A percentile compares a stretch with the other conserved stretches of the same genome.
Conservation (phyloP, 2,329 filamentous ascomycete genomes). For the Escovopsis sp. region DNA sequence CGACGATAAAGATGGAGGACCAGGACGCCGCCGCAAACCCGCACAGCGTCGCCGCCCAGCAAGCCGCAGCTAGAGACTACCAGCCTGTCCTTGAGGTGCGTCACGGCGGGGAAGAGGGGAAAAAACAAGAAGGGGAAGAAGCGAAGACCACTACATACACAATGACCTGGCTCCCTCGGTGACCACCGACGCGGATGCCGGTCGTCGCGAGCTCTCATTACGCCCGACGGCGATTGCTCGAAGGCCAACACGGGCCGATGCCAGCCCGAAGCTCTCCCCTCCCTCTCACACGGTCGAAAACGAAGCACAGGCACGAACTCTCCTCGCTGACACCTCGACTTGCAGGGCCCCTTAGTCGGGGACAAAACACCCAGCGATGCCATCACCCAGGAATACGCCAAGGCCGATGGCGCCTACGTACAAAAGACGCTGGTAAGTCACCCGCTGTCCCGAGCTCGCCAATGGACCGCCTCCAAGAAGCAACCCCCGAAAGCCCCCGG, state of each 20-base stretch:
- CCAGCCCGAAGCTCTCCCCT: too few relatives aligned
- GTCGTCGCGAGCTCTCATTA: not conserved
- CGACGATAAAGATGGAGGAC: constrained; percentile 19
- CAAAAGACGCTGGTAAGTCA: constrained; percentile 69
- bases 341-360: constrained; percentile 70
- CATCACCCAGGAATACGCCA: constrained; percentile 76
- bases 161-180: not conserved
- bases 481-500: not conserved
- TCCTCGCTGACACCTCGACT: constrained; percentile 1
- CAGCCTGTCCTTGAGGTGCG: constrained; percentile 42
- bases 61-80: constrained; percentile 45
- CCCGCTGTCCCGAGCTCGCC: not conserved
- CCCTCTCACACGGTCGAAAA: too few relatives aligned
- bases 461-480: not conserved
- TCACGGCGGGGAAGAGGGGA: not conserved
- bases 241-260: too few relatives aligned
- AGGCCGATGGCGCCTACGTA: constrained; percentile 71
- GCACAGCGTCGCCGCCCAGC: constrained; percentile 41
- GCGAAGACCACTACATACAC: not conserved
- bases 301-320: not conserved
- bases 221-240: too few relatives aligned
- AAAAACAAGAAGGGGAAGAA: too few relatives aligned
- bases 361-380: constrained; percentile 60
- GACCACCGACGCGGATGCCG: not conserved
- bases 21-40: constrained; percentile 14